Base-by-base conservation (phyloP, 1,139 yeast genomes). In the Sugiyamaella japonica region DNA sequence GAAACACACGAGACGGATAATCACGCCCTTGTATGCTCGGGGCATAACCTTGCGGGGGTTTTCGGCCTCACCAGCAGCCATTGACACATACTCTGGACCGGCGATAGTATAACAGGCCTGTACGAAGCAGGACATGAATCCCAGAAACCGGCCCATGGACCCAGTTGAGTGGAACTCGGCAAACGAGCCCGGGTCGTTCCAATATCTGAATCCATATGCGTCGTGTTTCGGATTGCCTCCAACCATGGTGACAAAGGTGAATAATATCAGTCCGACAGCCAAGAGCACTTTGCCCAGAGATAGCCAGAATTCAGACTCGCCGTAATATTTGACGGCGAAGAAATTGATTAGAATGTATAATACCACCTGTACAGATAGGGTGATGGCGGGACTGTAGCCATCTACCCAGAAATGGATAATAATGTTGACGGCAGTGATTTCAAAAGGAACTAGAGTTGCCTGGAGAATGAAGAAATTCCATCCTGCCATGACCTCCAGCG, bases 41-140 rank as follows among this genome's bases (percentile, higher is more conserved):
- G 93, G 93, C 70, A 89, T 74, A n/a, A 82, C 83, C 61, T 80
- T 80, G 57, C 95, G 78, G 23, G 97, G 97, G 65, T 86, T 80
- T 34, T 78, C 74, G 2, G 89, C 85, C 69, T 89, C 96, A 57
- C 91, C 93, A 1, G 95, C 93, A 1, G 74, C 81, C 89, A 87
- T 85, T 1, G 90, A 80, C 59, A 89, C 82, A 65, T 87, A 87
- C 69, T 89, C 96, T 1, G 95, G 93, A 2, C 95, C 95, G 8
- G 89, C 90, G 61, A 86, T 81, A 10, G 90, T 83, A 70, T 85
- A 87, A 61, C 52, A 83, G 74, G 59, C 89, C 82, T 74, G 83
- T 7, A 84, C 85, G 48, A 86, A 66, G 58, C 88, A 83, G 1
- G 82, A 80, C 57, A 86, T 70, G 63, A 85, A 85, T 0, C 90